Evolutionary conservation across 306 rosid genomes (phyloP), one percentile per base, ranked within the genome.

Genomic region (Geum urbanum): DNA sequence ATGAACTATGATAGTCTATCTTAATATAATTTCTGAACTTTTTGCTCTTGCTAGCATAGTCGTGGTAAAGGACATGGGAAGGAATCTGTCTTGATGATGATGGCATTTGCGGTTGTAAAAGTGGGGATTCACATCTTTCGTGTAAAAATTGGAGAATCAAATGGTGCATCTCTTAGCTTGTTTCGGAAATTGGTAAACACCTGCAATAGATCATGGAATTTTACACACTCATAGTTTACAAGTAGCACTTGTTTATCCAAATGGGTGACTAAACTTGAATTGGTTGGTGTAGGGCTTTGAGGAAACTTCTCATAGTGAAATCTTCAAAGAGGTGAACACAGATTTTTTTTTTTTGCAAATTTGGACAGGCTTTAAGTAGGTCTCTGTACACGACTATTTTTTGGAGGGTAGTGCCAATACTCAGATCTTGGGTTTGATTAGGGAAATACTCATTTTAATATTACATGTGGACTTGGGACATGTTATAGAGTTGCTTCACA

Each of bases 61-160:
- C 92, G 95, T 76, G 87, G 96, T 52, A 87, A 85, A 83, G 98
- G 97, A 66, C 85, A 87, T 71, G 97, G 85, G 64, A 90, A 85
- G 83, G 96, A 94, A 69, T 86, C 92, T 48, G 86, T 84, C 73
- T 47, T 88, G 75, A 81, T 94, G 74, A 90, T 94, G 96, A 85
- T 90, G 92, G 90, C 82, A 45, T 90, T 87, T 79, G 96, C 92
- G 61, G 69, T 88, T 67, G 81, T 81, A 80, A 86, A 79, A 52
- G 74, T 90, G 55, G 95, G 83, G 48, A 88, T 91, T 79, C 88
- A 69, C 27, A 52, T 32, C 69, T 88, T 94, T 78, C 86, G 37
- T 10, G 92, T 78, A 45, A 94, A 90, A 87, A 91, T 94, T 73
- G 97, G 96, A 35, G 95, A 94, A 51, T 86, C 88, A 22, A 94